A percentile compares a stretch with the other conserved stretches of the same genome.
Evolutionary conservation across 805 yeast genomes (phyloP).

Genomic region (Komagataella mondaviorum): DNA sequence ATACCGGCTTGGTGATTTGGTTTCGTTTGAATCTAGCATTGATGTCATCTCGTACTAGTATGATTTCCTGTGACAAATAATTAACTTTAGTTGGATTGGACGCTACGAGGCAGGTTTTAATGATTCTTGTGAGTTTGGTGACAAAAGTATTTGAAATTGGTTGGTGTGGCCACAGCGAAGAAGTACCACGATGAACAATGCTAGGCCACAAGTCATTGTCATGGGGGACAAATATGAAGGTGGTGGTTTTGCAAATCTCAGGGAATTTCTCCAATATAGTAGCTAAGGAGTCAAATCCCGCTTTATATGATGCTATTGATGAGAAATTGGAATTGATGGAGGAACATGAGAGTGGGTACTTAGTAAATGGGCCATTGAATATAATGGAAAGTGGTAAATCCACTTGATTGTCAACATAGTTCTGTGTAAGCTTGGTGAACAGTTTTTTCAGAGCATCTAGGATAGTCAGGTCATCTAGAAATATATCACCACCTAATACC

Average conservation of each 20-base stretch:
- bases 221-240: slow-evolving; percentile 74
- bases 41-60: slow-evolving; percentile 59
- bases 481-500: slow-evolving; percentile 64
- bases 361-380: slow-evolving; percentile 69
- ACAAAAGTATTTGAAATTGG: slow-evolving; percentile 64
- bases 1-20: slow-evolving; percentile 38
- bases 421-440: slow-evolving; percentile 38
- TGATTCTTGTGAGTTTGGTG: slow-evolving; percentile 46
- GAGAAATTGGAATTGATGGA: slow-evolving; percentile 24
- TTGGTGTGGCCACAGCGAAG: slow-evolving; percentile 55
- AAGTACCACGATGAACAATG: slow-evolving; percentile 46
- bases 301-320: slow-evolving; percentile 42
- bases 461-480: slow-evolving; percentile 43
- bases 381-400: slow-evolving; percentile 51
- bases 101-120: slow-evolving; percentile 31
- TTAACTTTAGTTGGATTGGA: slow-evolving; percentile 72
- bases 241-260: slow-evolving; percentile 31
- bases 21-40: slow-evolving; percentile 61
- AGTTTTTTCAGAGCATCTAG: slow-evolving; percentile 56
- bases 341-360: slow-evolving; percentile 48
- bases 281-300: slow-evolving; percentile 65
- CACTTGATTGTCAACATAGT: slow-evolving; percentile 19
- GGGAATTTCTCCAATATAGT: slow-evolving; percentile 48
- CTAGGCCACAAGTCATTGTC: slow-evolving; percentile 91
- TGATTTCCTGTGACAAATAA: slow-evolving; percentile 77